A percentile compares a stretch with the other conserved stretches of the same genome.
Conservation (phyloP, 2,329 filamentous ascomycete species). For the Calonectria honghensis region DNA sequence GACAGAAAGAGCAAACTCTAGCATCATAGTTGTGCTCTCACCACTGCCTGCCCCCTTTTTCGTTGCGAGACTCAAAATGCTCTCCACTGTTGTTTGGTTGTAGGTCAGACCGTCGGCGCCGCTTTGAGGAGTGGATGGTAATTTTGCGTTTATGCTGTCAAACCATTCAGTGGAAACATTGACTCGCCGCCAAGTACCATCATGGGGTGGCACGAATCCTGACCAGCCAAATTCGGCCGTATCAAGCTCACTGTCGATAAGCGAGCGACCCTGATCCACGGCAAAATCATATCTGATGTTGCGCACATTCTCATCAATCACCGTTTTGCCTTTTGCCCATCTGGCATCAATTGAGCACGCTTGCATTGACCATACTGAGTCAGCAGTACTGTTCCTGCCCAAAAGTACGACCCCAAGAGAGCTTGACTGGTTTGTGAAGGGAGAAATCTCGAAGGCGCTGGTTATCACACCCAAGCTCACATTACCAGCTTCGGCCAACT, state of each 20-base stretch:
- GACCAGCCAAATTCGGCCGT: not conserved
- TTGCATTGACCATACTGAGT: not conserved
- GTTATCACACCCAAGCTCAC: not conserved
- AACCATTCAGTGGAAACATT: not conserved
- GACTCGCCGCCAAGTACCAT: not conserved
- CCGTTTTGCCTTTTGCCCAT: not conserved
- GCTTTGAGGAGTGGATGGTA: not conserved
- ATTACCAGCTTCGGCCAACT: not conserved
- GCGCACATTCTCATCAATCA: not conserved
- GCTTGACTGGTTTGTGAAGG: not conserved
- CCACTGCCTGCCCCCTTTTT: not conserved
- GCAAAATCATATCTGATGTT: not conserved
- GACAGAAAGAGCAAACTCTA: not conserved
- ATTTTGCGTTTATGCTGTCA: not conserved
- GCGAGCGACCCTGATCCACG: not conserved
- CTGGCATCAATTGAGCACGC: not conserved
- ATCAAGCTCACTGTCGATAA: not conserved
- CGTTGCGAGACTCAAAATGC: not conserved
- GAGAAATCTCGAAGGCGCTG: too few species aligned
- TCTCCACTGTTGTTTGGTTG: not conserved
- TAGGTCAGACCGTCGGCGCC: not conserved
- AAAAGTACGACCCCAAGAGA: not conserved
- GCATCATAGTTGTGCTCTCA: slow-evolving; percentile 2
- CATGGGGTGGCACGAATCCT: not conserved
- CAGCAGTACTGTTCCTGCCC: not conserved